A percentile compares a stretch with the other conserved stretches of the same genome.
Conservation (phyloP, 192 early-diverging fungal genomes). For the Gryganskiella cystojenkinii region DNA sequence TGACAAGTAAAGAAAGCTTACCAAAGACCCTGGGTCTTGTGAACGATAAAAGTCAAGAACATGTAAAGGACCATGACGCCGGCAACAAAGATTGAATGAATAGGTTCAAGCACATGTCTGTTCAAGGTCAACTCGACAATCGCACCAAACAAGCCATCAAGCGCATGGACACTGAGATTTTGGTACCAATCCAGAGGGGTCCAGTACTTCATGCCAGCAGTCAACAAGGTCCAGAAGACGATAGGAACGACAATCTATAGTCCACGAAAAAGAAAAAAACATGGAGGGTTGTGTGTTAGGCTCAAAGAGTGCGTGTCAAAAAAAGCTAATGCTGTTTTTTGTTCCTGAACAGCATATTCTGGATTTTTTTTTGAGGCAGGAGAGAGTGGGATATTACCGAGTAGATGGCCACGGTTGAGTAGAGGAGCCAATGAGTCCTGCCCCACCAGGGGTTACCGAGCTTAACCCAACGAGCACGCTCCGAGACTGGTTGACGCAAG, state of each 20-base stretch:
- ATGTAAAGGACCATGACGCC: conserved; percentile 46
- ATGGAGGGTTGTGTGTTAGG: no score
- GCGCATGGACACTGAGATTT: conserved; percentile 38
- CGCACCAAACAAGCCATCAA: conserved; percentile 43
- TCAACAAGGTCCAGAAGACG: conserved; percentile 48
- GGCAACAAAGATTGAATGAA: conserved; percentile 34
- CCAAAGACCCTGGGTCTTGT: conserved; percentile 24
- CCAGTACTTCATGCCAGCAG: not conserved
- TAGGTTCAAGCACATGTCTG: conserved; percentile 40
- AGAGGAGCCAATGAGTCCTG: conserved; percentile 46
- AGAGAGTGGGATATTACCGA: no score
- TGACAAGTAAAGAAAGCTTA: not conserved
- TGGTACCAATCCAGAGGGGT: conserved; percentile 15
- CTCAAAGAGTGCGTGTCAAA: no score
- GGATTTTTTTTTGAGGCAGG: no score
- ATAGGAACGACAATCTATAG: conserved; percentile 36
- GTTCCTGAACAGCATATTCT: no score
- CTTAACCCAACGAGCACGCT: conserved; percentile 29
- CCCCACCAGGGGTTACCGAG: conserved; percentile 29
- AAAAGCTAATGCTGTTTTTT: no score
- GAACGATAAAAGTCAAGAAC: conserved; percentile 35
- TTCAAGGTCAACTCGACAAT: conserved; percentile 36
- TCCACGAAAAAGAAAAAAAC: no score
- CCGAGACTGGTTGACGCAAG: conserved; percentile 19
- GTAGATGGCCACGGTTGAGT: conserved; percentile 35